Evolutionary conservation across 306 rosid species (phyloP).

Genomic region (Medicago ruthenica): DNA sequence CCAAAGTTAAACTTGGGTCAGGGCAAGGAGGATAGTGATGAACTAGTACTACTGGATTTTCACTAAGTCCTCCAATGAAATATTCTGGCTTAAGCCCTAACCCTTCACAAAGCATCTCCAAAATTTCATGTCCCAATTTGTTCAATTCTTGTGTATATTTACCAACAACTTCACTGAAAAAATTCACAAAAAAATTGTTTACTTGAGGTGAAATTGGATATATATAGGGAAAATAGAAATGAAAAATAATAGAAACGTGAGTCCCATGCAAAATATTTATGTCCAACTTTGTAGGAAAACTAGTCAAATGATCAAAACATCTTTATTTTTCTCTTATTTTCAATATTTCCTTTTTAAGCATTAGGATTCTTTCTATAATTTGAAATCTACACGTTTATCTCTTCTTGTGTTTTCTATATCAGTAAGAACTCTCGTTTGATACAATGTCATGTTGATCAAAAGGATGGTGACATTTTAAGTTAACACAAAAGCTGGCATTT

Average conservation of each 20-base stretch:
- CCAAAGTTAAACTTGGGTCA: conserved; percentile 73
- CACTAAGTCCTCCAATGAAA: conserved; percentile 53
- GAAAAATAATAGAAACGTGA: too few relatives aligned
- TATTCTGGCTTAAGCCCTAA: conserved; percentile 51
- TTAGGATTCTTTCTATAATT: background rate
- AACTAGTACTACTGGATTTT: conserved; percentile 47
- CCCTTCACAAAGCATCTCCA: conserved; percentile 67
- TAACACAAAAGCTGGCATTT: too few relatives aligned
- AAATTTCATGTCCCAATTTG: conserved; percentile 50
- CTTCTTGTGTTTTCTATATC: background rate
- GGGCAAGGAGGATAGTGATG: conserved; percentile 88
- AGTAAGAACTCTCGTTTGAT: too few relatives aligned
- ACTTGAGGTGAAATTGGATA: background rate
- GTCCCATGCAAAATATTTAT: background rate
- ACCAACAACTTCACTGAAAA: conserved; percentile 18
- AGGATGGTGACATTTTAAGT: too few relatives aligned
- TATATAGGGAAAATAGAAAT: background rate
- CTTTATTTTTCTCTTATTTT: background rate
- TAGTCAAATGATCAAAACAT: background rate
- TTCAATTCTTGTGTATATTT: conserved; percentile 46
- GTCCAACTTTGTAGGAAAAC: background rate
- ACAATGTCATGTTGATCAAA: too few relatives aligned
- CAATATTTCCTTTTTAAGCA: background rate
- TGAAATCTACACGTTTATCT: background rate
- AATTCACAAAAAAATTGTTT: background rate